Base-by-base conservation (phyloP, 768 basidiomycete genomes). In the Tubosaeta sp. region DNA sequence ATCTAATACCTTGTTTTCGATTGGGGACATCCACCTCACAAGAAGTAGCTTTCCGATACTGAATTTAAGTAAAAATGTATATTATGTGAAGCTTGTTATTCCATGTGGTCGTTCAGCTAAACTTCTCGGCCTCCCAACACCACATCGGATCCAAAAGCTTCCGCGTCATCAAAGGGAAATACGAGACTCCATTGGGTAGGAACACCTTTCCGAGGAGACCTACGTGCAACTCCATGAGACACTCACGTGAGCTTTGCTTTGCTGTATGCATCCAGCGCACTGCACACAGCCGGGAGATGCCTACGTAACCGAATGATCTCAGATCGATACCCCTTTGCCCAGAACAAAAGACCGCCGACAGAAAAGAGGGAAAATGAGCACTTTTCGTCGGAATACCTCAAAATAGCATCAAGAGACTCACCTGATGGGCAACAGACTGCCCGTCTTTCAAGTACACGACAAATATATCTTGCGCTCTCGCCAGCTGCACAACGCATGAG, bases 381-480 rank as follows among this genome's bases (percentile, higher is more conserved):
- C 16, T 5, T 11, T 12, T 19, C 5, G 32, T 31, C 32, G 3
- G 11, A 26, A 33, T 8, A 29, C 4, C 16, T 31, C 10, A 9
- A 37, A 16, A 34, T n/a, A 19, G 7, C 10, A 22, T 14, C 14
- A 19, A 2, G 7, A 2, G 8, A 44, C 53, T 11, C 13, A 57
- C 61, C 53, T 33, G 53, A 39, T 57, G 31, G 7, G 31, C 29
- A 13, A 45, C 25, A 13, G 61, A 60, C 42, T 52, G 58, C 12
- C 61, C 58, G 22, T 63, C 61, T 39, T 62, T 63, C 41, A 62
- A 35, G 42, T 57, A 57, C n/a, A 62, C 2, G 19, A 62, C 7
- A 11, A 59, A 43, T 12, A 57, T 39, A 22, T 59, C 60, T 42
- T 62, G 61, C 27, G 50, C 52, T 33, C 61, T 51, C n/a, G 52